Evolutionary conservation across 345 rosid genomes (phyloP).

Genomic region (Turnera subulata): DNA sequence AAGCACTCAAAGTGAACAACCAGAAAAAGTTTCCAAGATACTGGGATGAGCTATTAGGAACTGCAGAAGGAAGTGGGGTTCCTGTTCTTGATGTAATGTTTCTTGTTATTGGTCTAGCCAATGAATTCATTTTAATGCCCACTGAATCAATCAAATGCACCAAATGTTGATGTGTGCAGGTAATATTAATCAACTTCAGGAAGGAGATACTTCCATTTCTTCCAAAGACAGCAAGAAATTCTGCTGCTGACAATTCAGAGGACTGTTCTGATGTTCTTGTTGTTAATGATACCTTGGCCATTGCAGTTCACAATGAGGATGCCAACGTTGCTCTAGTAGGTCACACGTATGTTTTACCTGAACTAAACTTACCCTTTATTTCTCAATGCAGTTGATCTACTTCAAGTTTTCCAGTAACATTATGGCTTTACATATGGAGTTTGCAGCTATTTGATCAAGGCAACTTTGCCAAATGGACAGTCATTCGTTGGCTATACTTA

Average conservation of each 20-base stretch:
- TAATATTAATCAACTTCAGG: constrained; percentile 54
- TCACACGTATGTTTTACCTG: constrained; percentile 39
- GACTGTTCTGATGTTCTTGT: constrained; percentile 53
- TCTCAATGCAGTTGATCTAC: not conserved
- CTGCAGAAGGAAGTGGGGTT: constrained; percentile 52
- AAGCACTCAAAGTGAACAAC: constrained; percentile 37
- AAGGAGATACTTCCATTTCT: constrained; percentile 61
- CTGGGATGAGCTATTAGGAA: constrained; percentile 59
- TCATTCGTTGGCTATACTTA: constrained; percentile 46
- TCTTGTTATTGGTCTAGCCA: not conserved
- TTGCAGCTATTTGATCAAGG: constrained; percentile 46
- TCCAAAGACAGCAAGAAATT: constrained; percentile 22
- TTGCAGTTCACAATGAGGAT: constrained; percentile 63
- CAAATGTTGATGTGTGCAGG: constrained; percentile 26
- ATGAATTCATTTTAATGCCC: not conserved
- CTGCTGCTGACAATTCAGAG: constrained; percentile 10
- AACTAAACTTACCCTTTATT: not conserved
- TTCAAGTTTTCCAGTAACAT: not conserved
- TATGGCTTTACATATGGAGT: not conserved
- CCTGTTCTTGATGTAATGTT: constrained; percentile 44
- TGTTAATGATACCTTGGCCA: constrained; percentile 40
- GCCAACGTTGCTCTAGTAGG: constrained; percentile 49
- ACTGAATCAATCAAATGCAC: not conserved
- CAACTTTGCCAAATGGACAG: constrained; percentile 32
- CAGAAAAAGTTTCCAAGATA: constrained; percentile 36